A percentile compares a stretch with the other conserved stretches of the same genome.
phyloP scores from a whole-genome alignment of 2,329 filamentous ascomycete species.

The Bretziella fagacearum region DNA sequence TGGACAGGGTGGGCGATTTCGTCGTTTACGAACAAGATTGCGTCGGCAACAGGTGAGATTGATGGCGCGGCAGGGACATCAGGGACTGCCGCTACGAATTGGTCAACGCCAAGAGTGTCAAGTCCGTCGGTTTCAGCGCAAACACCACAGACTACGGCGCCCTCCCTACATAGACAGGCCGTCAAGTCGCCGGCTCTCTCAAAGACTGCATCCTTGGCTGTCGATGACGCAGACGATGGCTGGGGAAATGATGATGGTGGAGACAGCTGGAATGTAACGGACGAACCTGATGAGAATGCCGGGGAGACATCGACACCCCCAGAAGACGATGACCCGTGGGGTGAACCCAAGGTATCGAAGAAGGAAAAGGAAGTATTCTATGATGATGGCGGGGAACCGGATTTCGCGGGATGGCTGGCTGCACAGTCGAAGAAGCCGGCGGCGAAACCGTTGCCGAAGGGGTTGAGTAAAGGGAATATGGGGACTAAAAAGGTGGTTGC shows the following conservation, averaged over 20 bases:
- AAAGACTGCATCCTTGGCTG: slow-evolving; percentile 25
- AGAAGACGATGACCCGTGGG: slow-evolving; percentile 25
- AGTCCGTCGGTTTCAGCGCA: no score
- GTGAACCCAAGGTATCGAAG: slow-evolving; percentile 21
- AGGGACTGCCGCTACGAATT: background rate
- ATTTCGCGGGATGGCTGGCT: slow-evolving; percentile 89
- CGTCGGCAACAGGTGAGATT: slow-evolving; percentile 73
- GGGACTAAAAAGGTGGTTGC: no score
- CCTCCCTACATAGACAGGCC: slow-evolving; percentile 42
- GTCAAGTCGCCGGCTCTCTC: slow-evolving; percentile 31
- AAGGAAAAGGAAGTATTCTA: slow-evolving; percentile 17
- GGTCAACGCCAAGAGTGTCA: slow-evolving; percentile 17
- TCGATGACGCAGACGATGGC: slow-evolving; percentile 23
- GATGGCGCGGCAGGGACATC: slow-evolving; percentile 33
- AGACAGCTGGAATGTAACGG: slow-evolving; percentile 62
- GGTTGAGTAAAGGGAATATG: slow-evolving; percentile 49
- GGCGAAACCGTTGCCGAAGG: slow-evolving; percentile 62
- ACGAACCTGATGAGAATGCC: slow-evolving; percentile 31
- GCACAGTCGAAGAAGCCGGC: slow-evolving; percentile 57
- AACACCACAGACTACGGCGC: slow-evolving; percentile 34
- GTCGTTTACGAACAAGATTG: slow-evolving; percentile 90
- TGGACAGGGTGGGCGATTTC: slow-evolving; percentile 99
- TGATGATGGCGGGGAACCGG: slow-evolving; percentile 71
- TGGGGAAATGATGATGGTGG: slow-evolving; percentile 34
- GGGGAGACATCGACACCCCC: slow-evolving; percentile 17